A percentile compares a stretch with the other conserved stretches of the same genome.
These are phyloP conservation scores for Chlorella vulgaris DNA, from an alignment of 139 green algal species.

Conservation along the genomic window DNA sequence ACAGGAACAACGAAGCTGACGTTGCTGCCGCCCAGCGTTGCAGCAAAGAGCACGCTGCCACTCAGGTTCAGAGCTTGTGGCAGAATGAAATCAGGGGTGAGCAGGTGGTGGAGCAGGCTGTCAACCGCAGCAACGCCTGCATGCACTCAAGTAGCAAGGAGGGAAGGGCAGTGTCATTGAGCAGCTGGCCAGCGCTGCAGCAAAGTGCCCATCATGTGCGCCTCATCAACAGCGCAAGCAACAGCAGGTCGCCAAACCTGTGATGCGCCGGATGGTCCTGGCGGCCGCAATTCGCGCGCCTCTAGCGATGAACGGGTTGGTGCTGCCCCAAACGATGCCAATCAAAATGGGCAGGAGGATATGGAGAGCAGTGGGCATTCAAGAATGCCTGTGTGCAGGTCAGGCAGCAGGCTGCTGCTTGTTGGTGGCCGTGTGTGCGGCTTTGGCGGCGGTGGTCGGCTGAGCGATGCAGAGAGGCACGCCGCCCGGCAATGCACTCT, in stretches of 20 bases:
- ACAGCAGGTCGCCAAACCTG: neutral
- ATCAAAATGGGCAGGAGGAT: no score
- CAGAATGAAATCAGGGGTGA: constrained; percentile 37
- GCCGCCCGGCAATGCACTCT: no score
- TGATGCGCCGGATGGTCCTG: neutral
- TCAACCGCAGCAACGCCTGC: constrained; percentile 2
- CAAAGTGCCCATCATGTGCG: no score
- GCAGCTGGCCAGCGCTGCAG: neutral
- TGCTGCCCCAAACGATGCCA: constrained; percentile 41
- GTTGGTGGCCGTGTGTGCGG: no score
- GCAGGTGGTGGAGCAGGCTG: constrained; percentile 35
- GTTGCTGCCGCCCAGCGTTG: constrained; percentile 42
- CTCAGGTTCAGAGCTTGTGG: constrained; percentile 59
- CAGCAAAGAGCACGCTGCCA: constrained; percentile 61
- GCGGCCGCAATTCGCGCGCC: constrained; percentile 27
- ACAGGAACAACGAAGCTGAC: constrained; percentile 63
- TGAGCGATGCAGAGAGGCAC: no score
- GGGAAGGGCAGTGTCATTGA: neutral
- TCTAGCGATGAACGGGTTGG: constrained; percentile 68
- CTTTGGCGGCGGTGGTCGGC: no score
- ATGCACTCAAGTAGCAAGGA: neutral
- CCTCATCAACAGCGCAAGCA: no score
- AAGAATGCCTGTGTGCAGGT: no score
- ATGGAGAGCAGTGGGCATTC: no score
- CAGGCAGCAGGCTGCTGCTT: no score